Conservation (phyloP, 768 basidiomycete genomes). For the Coprinopsis sp. region DNA sequence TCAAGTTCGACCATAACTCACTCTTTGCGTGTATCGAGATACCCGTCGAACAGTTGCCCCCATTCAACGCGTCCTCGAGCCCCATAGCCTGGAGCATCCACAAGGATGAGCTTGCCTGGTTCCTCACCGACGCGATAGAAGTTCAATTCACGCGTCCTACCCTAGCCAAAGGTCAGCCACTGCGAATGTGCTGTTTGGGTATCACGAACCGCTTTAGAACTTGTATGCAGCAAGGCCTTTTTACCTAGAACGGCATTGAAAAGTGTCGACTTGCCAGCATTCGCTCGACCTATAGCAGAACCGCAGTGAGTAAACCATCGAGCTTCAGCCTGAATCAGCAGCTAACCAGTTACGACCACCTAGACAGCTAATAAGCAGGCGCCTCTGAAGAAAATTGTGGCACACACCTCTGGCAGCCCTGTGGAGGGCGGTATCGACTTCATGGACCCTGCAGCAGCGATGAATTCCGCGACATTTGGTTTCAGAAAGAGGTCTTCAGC, state of each 20-base stretch:
- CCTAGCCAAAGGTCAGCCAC: constrained; percentile 35
- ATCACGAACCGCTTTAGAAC: constrained; percentile 62
- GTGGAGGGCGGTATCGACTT: constrained; percentile 35
- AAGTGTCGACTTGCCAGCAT: constrained; percentile 72
- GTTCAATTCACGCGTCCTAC: constrained; percentile 66
- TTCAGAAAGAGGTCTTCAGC: constrained; percentile 24
- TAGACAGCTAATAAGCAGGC: constrained; percentile 14
- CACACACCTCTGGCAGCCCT: constrained; percentile 40
- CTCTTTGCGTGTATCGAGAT: constrained; percentile 57
- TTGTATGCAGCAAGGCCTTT: constrained; percentile 52
- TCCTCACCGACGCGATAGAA: constrained; percentile 65
- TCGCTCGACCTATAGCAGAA: constrained; percentile 57
- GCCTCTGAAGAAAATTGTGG: background rate
- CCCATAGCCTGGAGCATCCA: constrained; percentile 83
- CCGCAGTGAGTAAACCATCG: background rate
- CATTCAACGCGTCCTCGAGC: constrained; percentile 68
- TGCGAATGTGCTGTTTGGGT: background rate
- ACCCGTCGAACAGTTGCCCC: constrained; percentile 66
- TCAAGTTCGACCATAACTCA: constrained; percentile 23
- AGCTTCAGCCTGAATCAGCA: background rate
- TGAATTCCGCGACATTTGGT: constrained; percentile 31
- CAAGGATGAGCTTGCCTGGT: constrained; percentile 57
- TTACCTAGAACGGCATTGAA: constrained; percentile 65
- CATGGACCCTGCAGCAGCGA: constrained; percentile 34
- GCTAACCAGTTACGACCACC: constrained; percentile 44